Evolutionary conservation across 202 grass and related monocot species (phyloP).

Genomic region (Panicum virgatum): DNA sequence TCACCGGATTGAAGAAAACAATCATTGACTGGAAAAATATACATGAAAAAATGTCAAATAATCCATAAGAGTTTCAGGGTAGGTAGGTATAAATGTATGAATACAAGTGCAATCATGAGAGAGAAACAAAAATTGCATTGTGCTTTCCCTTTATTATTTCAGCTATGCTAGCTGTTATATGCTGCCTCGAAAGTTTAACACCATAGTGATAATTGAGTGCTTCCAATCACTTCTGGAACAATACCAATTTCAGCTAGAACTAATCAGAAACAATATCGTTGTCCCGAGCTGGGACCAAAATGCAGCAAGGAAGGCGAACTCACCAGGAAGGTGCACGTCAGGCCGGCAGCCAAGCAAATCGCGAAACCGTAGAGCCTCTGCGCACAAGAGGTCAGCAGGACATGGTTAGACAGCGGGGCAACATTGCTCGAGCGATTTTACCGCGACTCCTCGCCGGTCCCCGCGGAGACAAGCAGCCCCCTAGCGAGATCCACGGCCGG

Average conservation of each 20-base stretch:
- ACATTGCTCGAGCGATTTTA: slow-evolving; percentile 5
- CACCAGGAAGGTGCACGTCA: slow-evolving; percentile 92
- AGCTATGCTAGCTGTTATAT: background rate
- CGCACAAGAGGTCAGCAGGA: slow-evolving; percentile 9
- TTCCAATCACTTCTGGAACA: slow-evolving; percentile 4
- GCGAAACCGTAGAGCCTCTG: slow-evolving; percentile 98
- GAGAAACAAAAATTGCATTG: background rate
- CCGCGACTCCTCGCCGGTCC: background rate
- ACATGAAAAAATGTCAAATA: slow-evolving; percentile 37
- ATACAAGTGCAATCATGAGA: background rate
- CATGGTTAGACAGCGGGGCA: background rate
- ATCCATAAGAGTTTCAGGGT: background rate
- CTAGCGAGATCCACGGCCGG: background rate
- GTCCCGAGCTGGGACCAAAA: background rate
- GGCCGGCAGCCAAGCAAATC: slow-evolving; percentile 81
- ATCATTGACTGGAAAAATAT: slow-evolving; percentile 78
- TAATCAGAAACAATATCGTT: background rate
- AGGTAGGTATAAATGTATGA: background rate
- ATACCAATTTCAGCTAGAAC: background rate
- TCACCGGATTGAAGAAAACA: slow-evolving; percentile 97
- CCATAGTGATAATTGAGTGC: background rate
- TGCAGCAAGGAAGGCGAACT: slow-evolving; percentile 9
- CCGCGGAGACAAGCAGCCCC: background rate
- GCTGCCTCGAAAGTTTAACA: background rate
- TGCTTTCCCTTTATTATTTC: background rate